Percentiles rank a stretch among this genome's conserved stretches.
phyloP scores from a whole-genome alignment of 179 eudicot species.

The Corrigiola litoralis region DNA sequence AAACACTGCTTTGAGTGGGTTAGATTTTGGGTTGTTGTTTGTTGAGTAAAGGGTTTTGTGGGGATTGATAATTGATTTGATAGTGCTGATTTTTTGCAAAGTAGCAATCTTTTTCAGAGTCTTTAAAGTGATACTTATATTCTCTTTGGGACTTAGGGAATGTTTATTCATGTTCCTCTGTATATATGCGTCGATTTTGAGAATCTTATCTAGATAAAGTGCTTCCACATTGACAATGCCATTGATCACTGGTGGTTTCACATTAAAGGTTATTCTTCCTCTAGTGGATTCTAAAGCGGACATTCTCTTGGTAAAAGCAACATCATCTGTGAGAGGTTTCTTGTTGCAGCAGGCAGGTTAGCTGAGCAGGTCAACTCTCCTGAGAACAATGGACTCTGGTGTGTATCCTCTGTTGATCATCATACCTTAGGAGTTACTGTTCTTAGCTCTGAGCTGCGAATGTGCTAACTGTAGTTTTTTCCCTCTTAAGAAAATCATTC shows the following conservation, averaged over 20 bases:
- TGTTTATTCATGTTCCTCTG: slow-evolving; percentile 6
- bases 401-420: background rate
- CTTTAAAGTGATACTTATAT: background rate
- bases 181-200: background rate
- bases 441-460: background rate
- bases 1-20: too few species aligned
- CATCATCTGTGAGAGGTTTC: slow-evolving; percentile 6
- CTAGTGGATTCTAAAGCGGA: slow-evolving; percentile 19
- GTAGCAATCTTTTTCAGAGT: background rate
- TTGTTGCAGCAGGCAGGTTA: background rate
- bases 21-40: too few species aligned
- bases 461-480: background rate
- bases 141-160: background rate
- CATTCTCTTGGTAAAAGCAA: slow-evolving; percentile 6
- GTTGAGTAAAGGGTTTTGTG: too few species aligned
- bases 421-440: background rate
- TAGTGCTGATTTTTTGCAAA: too few species aligned
- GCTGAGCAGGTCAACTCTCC: slow-evolving; percentile 1
- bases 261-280: slow-evolving; percentile 9
- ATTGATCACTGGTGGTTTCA: too few species aligned
- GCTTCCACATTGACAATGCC: slow-evolving; percentile 1
- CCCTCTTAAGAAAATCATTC: slow-evolving; percentile 1
- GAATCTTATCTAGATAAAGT: slow-evolving; percentile 15
- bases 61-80: too few species aligned
- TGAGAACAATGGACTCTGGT: background rate